Evolutionary conservation across 306 rosid genomes (phyloP).

Genomic region (Comarum palustre): DNA sequence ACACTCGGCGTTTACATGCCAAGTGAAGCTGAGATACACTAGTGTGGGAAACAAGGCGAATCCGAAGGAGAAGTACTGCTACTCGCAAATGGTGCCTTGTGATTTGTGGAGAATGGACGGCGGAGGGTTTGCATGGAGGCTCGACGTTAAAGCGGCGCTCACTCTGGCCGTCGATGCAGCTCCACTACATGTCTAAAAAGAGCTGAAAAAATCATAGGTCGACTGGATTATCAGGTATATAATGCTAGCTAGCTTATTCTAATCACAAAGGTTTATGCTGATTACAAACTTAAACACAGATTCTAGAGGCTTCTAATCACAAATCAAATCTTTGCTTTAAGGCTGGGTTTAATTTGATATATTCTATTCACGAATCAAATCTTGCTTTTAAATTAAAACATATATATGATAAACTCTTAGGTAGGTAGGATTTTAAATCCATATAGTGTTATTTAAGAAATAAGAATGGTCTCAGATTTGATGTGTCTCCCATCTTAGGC

Average conservation of each 20-base stretch:
- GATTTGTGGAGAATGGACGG: slow-evolving; percentile 64
- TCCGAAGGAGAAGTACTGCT: not conserved
- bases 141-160: slow-evolving; percentile 64
- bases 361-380: too few species aligned
- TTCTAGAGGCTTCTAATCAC: not conserved
- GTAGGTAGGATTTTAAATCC: not conserved
- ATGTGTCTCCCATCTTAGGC: not conserved
- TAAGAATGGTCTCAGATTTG: not conserved
- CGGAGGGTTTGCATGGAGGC: slow-evolving; percentile 82
- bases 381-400: not conserved
- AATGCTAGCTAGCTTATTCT: not conserved
- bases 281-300: not conserved
- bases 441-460: too few species aligned
- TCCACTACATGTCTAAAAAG: not conserved
- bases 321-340: too few species aligned
- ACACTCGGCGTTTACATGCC: slow-evolving; percentile 35
- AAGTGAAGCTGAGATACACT: slow-evolving; percentile 44
- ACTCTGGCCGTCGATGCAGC: slow-evolving; percentile 37
- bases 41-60: slow-evolving; percentile 25
- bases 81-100: slow-evolving; percentile 49
- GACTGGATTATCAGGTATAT: slow-evolving; percentile 10
- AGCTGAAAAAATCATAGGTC: not conserved
- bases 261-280: not conserved
- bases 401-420: not conserved
- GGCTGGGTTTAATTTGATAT: too few species aligned